Evolutionary conservation across 352 stramenopile species (phyloP), one percentile per base, ranked within the genome.

Genomic region (Globisporangium apiculatum): DNA sequence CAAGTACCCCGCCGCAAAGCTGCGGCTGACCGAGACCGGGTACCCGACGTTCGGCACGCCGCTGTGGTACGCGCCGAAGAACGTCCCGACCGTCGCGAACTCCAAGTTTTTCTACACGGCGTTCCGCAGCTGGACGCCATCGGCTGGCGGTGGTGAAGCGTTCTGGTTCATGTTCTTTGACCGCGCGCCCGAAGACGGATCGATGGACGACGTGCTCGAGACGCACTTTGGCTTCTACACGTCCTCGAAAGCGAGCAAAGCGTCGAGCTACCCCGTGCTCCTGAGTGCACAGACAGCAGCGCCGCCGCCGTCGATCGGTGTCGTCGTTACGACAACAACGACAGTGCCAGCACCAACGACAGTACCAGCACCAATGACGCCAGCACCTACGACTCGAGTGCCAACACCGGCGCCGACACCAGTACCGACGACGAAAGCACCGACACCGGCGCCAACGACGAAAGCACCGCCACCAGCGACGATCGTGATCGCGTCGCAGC

Each of bases 121-220:
- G 3, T 79, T 86, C 38, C 17, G 79, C 35, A 83, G 86, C 49
- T 91, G 82, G 82, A 77, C 60, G 9, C 82, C 80, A 9, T 56
- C 37, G 0, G 58, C 45, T 0, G 73, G 73, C 1, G 78, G 80
- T 3, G 61, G 73, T 15, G 72, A 87, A 51, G 59, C 69, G 7
- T 94, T 91, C 51, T 94, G 82, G 84, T 91, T 91, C 67, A 87
- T 82, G 68, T 83, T 87, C 53, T 94, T 89, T 48, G 80, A 92
- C 47, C 79, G 76, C 18, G 52, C 65, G 17, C 67, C 68, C 0
- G 65, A 76, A 48, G 82, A 90, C 66, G 71, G 46, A 12, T 78
- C 75, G 12, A 72, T 87, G 66, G 42, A 9, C 18, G 18, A 70
- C 2, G 73, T 86, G 4, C 66, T 90, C 3, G 82, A 94, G 55